Base-by-base conservation (phyloP, 345 rosid species). In the Arabis alpina region DNA sequence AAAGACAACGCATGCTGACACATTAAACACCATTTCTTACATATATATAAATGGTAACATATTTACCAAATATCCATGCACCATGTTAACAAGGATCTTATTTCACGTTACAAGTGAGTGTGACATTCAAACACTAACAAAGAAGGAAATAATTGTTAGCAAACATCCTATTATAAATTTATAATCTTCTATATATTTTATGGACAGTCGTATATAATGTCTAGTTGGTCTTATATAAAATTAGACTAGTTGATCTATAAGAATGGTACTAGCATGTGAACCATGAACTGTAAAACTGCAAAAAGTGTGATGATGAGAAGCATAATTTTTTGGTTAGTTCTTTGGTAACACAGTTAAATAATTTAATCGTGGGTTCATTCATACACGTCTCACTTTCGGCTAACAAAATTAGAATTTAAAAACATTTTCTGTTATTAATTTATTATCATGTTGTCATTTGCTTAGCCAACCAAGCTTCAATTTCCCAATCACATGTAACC, bases 1-100 rank as follows among this genome's bases (percentile, higher is more conserved):
- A 61, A 36, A 68, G 73, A 68, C 78, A 75, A 75, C 78, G 78
- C 78, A 75, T 74, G 78, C 78, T 68, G 78, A 68, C 64, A 75
- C 69, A 53, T 61, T 36, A 8, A 75, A 44, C 73, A 74, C 56
- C 73, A 53, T 67, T 61, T 9, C 34, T 27, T 42, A 16, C 27
- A 41, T 56, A 54, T 44, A 19, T 50, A 55, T 48, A 45, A 4
- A 71, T 45, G 32, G 61, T 36, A 14, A 45, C 11, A 23, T 10
- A 64, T 42, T 32, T 44, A 10, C 10, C 37, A 71, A 41, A 61
- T 36, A 60, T 19, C 36, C 43, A 70, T 51, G 53, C 52, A 71
- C 52, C 45, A 37, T 59, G 28, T 14, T n/a, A 14, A 24, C 10
- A 53, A n/a, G 16, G 36, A 30, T 30, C 11, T 42, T 10, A 62